Conservation (phyloP, 2,329 filamentous ascomycete genomes). For the Calonectria pauciramosa region DNA sequence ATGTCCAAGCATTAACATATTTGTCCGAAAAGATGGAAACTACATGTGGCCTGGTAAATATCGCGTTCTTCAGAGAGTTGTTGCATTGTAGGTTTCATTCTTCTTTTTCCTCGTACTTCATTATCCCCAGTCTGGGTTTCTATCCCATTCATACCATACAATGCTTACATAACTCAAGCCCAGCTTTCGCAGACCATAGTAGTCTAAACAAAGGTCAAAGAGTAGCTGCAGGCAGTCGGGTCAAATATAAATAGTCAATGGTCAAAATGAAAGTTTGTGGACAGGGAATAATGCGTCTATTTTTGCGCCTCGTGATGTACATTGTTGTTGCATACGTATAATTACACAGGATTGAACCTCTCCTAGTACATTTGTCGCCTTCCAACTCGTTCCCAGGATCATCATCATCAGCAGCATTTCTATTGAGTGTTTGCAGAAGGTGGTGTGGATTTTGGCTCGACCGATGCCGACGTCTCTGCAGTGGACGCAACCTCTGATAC, state of each 20-base stretch:
- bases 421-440: conserved; percentile 37
- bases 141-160: background rate
- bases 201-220: background rate
- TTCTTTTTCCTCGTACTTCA: background rate
- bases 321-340: conserved; percentile 49
- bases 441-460: conserved; percentile 30
- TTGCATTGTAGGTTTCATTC: background rate
- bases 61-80: background rate
- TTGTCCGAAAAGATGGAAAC: background rate
- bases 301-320: conserved; percentile 50
- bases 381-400: conserved; percentile 22
- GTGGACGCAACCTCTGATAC: conserved; percentile 48
- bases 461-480: conserved; percentile 33
- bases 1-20: background rate
- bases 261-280: conserved; percentile 4
- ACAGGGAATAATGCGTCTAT: conserved; percentile 43
- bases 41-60: background rate
- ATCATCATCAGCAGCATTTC: conserved; percentile 11
- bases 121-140: background rate
- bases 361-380: conserved; percentile 31
- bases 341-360: conserved; percentile 46
- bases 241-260: background rate
- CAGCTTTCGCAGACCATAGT: background rate
- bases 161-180: background rate
- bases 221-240: background rate